A percentile compares a stretch with the other conserved stretches of the same genome.
phyloP scores from a whole-genome alignment of 257 asterid species.

The Solanum sejunctum region DNA sequence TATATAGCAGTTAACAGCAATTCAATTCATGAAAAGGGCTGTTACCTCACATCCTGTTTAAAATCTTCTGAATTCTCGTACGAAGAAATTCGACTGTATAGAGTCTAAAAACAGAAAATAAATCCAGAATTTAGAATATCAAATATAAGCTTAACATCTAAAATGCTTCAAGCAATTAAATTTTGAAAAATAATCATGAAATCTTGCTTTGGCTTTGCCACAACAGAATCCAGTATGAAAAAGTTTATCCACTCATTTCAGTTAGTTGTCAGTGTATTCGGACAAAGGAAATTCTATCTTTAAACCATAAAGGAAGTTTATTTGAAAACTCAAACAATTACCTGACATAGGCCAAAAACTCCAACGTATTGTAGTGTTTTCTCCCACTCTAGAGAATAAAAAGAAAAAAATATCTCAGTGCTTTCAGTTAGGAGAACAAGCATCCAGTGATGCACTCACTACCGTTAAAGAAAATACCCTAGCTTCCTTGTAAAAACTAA shows the following conservation, averaged over 20 bases:
- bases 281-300: neutral
- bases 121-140: neutral
- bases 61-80: constrained; percentile 62
- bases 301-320: neutral
- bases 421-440: constrained; percentile 3
- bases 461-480: neutral
- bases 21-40: constrained; percentile 1
- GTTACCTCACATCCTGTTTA: constrained; percentile 62
- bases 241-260: neutral
- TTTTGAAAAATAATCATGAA: neutral
- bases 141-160: neutral
- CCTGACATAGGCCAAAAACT: constrained; percentile 61
- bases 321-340: constrained; percentile 10
- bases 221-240: neutral
- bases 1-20: neutral
- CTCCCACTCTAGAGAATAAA: constrained; percentile 68
- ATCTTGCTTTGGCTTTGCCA: neutral
- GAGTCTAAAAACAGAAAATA: constrained; percentile 33
- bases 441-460: neutral
- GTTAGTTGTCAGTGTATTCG: neutral
- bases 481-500: neutral
- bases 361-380: constrained; percentile 56
- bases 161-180: neutral
- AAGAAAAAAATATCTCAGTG: neutral
- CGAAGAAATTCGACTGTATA: constrained; percentile 46